phyloP scores from a whole-genome alignment of 1,284 basidiomycete genomes.

The Boletus holoroseus region DNA sequence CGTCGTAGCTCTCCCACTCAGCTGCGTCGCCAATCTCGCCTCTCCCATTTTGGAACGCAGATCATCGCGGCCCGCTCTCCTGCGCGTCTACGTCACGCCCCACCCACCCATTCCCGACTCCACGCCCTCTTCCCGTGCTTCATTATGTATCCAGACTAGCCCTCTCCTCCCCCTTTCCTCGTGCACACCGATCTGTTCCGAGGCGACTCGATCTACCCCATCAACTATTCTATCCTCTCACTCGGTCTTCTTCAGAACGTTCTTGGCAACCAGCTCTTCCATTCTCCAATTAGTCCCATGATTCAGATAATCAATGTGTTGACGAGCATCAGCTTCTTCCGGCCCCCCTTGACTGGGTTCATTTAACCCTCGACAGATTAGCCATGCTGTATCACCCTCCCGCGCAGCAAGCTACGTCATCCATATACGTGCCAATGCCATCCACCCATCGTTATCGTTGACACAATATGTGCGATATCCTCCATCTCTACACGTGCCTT shows the following conservation, averaged over 20 bases:
- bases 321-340: background rate
- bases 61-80: slow-evolving; percentile 20
- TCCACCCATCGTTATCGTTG: background rate
- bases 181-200: slow-evolving; percentile 3
- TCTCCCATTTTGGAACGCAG: slow-evolving; percentile 25
- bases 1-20: background rate
- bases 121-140: slow-evolving; percentile 18
- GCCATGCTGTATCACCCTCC: slow-evolving; percentile 1
- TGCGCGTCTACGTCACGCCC: background rate
- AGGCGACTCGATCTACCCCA: slow-evolving; percentile 1
- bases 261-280: background rate
- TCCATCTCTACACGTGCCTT: slow-evolving; percentile 4
- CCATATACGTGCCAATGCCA: background rate
- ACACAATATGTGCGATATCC: background rate
- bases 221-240: background rate
- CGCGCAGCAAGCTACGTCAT: slow-evolving; percentile 6
- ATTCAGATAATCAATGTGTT: slow-evolving; percentile 13
- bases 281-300: background rate
- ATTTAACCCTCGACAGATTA: background rate
- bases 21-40: background rate
- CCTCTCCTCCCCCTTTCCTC: slow-evolving; percentile 4
- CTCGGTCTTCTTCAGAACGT: background rate
- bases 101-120: slow-evolving; percentile 12
- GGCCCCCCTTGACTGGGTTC: background rate
- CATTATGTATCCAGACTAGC: slow-evolving; percentile 21